A percentile compares a stretch with the other conserved stretches of the same genome.
phyloP scores from a whole-genome alignment of 129 eudicot genomes.

The Gnaphalium uliginosum region DNA sequence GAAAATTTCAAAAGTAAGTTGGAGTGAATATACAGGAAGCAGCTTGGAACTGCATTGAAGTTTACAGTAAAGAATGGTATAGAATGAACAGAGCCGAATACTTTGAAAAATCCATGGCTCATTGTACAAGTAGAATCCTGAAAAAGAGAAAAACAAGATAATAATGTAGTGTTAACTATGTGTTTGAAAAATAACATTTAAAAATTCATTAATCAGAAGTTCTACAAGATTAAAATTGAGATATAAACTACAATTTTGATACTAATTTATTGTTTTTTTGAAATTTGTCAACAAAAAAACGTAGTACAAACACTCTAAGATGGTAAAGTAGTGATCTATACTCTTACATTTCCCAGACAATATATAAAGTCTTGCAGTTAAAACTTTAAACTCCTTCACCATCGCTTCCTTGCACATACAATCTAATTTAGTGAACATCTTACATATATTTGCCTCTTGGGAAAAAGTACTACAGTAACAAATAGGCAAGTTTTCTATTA shows the following conservation, averaged over 20 bases:
- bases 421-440: not conserved
- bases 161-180: not conserved
- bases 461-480: not conserved
- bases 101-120: conserved; percentile 45
- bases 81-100: conserved; percentile 41
- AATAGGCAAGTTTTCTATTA: not conserved
- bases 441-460: not conserved
- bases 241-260: not conserved
- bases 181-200: not conserved
- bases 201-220: not conserved
- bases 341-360: too few species aligned
- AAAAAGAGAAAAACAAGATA: not conserved
- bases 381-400: not conserved
- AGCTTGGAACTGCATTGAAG: conserved; percentile 50
- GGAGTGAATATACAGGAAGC: conserved; percentile 62
- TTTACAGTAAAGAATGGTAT: conserved; percentile 54
- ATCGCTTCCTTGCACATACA: not conserved
- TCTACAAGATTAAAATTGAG: too few species aligned
- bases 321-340: not conserved
- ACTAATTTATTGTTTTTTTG: not conserved
- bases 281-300: too few species aligned
- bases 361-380: too few species aligned
- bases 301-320: not conserved
- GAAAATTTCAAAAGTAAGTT: conserved; percentile 43
- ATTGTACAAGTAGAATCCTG: conserved; percentile 42